Base-by-base conservation (phyloP, 805 yeast genomes). In the Nakazawaea siamensis region DNA sequence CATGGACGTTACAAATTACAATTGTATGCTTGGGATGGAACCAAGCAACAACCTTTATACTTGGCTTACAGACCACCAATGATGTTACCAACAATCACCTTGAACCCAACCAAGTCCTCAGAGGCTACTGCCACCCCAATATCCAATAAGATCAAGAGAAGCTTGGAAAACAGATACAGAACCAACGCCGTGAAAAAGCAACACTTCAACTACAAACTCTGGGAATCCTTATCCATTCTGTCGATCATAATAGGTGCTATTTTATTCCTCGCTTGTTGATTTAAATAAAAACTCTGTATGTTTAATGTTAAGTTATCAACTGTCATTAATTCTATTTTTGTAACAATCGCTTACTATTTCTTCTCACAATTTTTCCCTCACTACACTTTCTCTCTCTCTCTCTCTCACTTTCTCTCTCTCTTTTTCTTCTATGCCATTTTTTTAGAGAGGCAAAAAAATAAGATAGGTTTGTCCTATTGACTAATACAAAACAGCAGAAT, bases 51-150 rank as follows among this genome's bases (percentile, higher is more conserved):
- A 45, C 97, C 98, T 1, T 57, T 92, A 49, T 92, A 86, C 58
- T 68, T 92, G 55, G 95, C 94, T 2, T 92, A 88, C 64, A 72
- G 73, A 48, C 98, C 98, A 5, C 94, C 98, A 8, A 69, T 82
- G 73, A 92, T 92, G 98, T 73, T 92, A 41, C 98, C 98, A 16
- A 92, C 97, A 1, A 60, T 55, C 35, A 88, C 97, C 0, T 62
- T 92, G 67, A 90, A 88, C 57, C 98, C 98, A 16, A 83, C 95
- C 2, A 46, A 46, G 4, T 60, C 64, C 2, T 51, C 66, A 5
- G 57, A 62, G 25, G 55, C 69, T 9, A 38, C 54, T 3, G 47
- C 51, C 4, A 46, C 50, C 5, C 45, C 66, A 4, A 54, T 51
- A 9, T 20, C 23, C 10, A 20, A 20, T 20, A 63, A 71, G 37